Conservation (phyloP, 2,329 filamentous ascomycete genomes). For the Aspergillus sp. region DNA sequence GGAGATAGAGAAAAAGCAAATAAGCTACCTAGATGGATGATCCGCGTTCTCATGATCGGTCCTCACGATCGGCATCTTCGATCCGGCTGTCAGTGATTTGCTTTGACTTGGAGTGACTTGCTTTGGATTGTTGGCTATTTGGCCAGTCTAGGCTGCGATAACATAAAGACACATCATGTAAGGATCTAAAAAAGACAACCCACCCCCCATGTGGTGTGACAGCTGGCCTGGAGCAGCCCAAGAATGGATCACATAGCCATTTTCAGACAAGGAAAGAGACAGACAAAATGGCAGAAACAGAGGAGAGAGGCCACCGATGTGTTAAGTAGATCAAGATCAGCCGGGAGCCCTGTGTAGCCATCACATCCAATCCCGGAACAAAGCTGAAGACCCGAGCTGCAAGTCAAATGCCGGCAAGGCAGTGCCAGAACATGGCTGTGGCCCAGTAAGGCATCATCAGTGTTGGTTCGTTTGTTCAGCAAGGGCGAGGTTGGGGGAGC, state of each 20-base stretch:
- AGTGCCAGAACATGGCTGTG: not conserved
- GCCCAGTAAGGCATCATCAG: not conserved
- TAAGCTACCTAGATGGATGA: not conserved
- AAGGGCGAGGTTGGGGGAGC: conserved; percentile 5
- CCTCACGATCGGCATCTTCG: not conserved
- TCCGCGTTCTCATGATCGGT: not conserved
- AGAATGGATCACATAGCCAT: not conserved
- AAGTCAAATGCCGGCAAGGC: not conserved
- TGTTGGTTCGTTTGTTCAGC: not conserved
- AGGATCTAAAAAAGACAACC: not conserved
- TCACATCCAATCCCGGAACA: conserved; percentile 1
- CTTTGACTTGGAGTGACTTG: no score
- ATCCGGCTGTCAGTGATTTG: not conserved
- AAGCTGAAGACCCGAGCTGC: not conserved
- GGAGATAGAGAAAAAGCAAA: not conserved
- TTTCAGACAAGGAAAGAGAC: not conserved
- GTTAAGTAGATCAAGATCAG: not conserved
- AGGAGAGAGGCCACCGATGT: not conserved
- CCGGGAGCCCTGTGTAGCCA: conserved; percentile 1
- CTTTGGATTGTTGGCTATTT: no score
- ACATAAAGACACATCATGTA: not conserved
- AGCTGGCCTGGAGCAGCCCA: not conserved
- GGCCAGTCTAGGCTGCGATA: not conserved
- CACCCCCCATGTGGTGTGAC: not conserved
- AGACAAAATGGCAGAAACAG: no score